Evolutionary conservation across 495 filamentous ascomycete species (phyloP).

Genomic region (Podospora didyma): DNA sequence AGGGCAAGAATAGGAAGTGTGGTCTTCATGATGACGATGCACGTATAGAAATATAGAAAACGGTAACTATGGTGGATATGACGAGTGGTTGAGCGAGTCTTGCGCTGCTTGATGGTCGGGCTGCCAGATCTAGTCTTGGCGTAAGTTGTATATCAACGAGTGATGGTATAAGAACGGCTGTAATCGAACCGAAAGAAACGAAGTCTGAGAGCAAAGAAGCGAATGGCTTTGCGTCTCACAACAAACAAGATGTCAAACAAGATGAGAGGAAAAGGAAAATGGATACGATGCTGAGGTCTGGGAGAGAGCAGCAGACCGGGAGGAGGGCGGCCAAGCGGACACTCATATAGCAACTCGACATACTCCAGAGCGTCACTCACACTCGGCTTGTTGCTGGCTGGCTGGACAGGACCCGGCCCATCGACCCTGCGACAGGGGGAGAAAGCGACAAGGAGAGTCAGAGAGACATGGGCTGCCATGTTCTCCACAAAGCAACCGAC

Average conservation of each 20-base stretch:
- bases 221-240: constrained; percentile 52
- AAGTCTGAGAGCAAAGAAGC: constrained; percentile 48
- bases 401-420: too few relatives aligned
- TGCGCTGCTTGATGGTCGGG: constrained; percentile 10
- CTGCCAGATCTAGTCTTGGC: constrained; percentile 1
- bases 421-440: neutral
- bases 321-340: constrained; percentile 2
- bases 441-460: neutral
- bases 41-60: constrained; percentile 17
- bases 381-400: neutral
- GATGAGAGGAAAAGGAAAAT: constrained; percentile 19
- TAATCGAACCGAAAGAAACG: constrained; percentile 17
- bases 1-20: constrained; percentile 49
- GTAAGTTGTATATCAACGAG: constrained; percentile 18
- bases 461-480: neutral
- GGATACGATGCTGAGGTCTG: neutral
- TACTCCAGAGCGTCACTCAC: constrained; percentile 1
- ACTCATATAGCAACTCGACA: constrained; percentile 15
- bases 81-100: constrained; percentile 14
- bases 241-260: constrained; percentile 24
- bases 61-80: constrained; percentile 6
- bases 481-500: too few relatives aligned
- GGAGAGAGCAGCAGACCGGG: neutral
- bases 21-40: constrained; percentile 44
- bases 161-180: constrained; percentile 18